phyloP scores from a whole-genome alignment of 2,329 filamentous ascomycete species.

The Drechmeria coniospora region DNA sequence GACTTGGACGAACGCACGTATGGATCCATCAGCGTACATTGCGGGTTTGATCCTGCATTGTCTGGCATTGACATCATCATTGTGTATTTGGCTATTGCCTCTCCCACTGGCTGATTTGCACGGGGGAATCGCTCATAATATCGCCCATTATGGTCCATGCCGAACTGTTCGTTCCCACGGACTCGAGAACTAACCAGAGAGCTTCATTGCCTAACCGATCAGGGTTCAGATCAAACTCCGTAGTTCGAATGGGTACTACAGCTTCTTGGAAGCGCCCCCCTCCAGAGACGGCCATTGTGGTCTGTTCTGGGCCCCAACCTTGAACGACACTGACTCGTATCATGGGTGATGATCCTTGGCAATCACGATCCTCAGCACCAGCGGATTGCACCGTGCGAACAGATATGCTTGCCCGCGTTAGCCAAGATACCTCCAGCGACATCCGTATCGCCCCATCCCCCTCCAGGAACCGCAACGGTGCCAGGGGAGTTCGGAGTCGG shows the following conservation, averaged over 20 bases:
- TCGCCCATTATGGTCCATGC: conserved; percentile 34
- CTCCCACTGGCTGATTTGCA: conserved; percentile 30
- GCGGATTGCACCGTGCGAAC: conserved; percentile 14
- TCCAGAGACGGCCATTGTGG: conserved; percentile 48
- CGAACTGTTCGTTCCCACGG: conserved; percentile 41
- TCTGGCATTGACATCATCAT: too few relatives aligned
- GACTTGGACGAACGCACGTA: too few relatives aligned
- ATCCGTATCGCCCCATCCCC: conserved; percentile 24
- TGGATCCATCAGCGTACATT: too few relatives aligned
- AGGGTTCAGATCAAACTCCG: conserved; percentile 61
- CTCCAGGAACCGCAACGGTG: conserved; percentile 35
- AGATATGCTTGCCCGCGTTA: conserved; percentile 39
- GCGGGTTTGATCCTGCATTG: too few relatives aligned
- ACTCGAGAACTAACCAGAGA: conserved; percentile 70
- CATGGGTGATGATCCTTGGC: conserved; percentile 29
- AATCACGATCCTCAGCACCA: conserved; percentile 8
- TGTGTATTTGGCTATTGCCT: too few relatives aligned
- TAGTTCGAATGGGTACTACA: conserved; percentile 48
- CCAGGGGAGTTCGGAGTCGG: conserved; percentile 45
- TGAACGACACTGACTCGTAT: conserved; percentile 60
- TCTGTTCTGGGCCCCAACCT: conserved; percentile 54
- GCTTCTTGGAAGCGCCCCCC: conserved; percentile 62
- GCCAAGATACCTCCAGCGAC: conserved; percentile 22
- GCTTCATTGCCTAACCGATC: conserved; percentile 37
- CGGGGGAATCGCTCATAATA: conserved; percentile 31